These are phyloP conservation scores for Candida hungchunana DNA, from an alignment of 805 yeast species.

Conservation along the genomic window DNA sequence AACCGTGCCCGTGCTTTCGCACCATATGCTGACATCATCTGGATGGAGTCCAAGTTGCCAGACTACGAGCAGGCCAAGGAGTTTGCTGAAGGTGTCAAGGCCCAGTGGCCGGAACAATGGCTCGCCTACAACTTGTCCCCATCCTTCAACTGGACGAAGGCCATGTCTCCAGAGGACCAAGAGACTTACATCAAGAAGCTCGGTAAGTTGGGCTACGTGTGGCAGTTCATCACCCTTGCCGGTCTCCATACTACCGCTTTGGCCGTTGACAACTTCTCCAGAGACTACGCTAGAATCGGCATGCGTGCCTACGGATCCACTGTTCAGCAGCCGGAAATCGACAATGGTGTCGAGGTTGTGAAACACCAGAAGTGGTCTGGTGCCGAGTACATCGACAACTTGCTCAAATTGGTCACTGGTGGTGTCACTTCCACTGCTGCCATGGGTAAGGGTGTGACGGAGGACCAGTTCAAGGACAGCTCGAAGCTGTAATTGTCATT, in stretches of 20 bases:
- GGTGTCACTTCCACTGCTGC: slow-evolving; percentile 96
- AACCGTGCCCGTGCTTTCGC: slow-evolving; percentile 95
- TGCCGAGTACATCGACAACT: slow-evolving; percentile 90
- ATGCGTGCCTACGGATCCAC: slow-evolving; percentile 93
- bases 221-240: slow-evolving; percentile 97
- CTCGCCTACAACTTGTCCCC: slow-evolving; percentile 95
- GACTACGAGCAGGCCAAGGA: slow-evolving; percentile 91
- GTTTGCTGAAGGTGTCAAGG: slow-evolving; percentile 88
- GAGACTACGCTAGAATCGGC: slow-evolving; percentile 73
- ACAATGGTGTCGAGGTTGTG: slow-evolving; percentile 86
- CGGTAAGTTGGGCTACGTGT: slow-evolving; percentile 84
- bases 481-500: slow-evolving; percentile 13
- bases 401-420: slow-evolving; percentile 86
- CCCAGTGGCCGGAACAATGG: slow-evolving; percentile 85
- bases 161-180: slow-evolving; percentile 84
- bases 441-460: slow-evolving; percentile 98
- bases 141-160: slow-evolving; percentile 95
- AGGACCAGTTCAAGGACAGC: slow-evolving; percentile 75
- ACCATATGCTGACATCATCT: slow-evolving; percentile 90
- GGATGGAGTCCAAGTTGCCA: slow-evolving; percentile 98
- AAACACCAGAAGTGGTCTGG: slow-evolving; percentile 99
- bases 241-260: slow-evolving; percentile 95
- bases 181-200: slow-evolving; percentile 85
- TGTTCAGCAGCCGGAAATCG: slow-evolving; percentile 86
- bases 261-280: slow-evolving; percentile 81